Percentiles rank a stretch among this genome's conserved stretches.
Evolutionary conservation across 1,284 basidiomycete genomes (phyloP).

Genomic region (Naganishia sp.): DNA sequence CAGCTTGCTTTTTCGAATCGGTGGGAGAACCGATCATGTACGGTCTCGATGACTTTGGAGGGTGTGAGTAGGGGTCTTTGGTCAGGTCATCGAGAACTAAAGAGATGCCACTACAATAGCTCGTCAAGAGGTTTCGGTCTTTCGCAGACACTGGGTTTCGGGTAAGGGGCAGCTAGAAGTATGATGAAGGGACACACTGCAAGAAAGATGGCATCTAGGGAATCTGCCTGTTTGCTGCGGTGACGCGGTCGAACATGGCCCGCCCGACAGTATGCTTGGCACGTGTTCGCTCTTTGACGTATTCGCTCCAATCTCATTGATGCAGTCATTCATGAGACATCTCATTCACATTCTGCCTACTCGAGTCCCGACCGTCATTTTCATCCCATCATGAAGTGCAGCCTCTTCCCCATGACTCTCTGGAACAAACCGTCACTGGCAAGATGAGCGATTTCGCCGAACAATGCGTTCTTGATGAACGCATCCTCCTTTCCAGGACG

Average conservation of each 20-base stretch:
- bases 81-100: neutral
- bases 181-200: neutral
- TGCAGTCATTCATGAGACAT: no score
- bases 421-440: constrained; percentile 13
- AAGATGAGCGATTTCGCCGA: neutral
- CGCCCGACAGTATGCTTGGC: no score
- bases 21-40: neutral
- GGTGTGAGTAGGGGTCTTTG: neutral
- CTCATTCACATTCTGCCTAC: neutral
- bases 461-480: constrained; percentile 12
- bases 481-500: constrained; percentile 6
- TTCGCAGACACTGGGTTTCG: neutral
- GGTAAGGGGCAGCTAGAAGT: neutral
- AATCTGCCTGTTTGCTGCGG: neutral
- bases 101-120: neutral
- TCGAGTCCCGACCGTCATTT: neutral
- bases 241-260: no score
- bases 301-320: no score
- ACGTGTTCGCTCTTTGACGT: no score
- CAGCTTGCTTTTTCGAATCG: neutral
- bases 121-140: neutral
- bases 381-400: constrained; percentile 20
- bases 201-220: neutral
- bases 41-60: neutral
- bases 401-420: constrained; percentile 9